These are phyloP conservation scores for Agaricus subrufescens DNA, from an alignment of 768 basidiomycete genomes.

Conservation along the genomic window DNA sequence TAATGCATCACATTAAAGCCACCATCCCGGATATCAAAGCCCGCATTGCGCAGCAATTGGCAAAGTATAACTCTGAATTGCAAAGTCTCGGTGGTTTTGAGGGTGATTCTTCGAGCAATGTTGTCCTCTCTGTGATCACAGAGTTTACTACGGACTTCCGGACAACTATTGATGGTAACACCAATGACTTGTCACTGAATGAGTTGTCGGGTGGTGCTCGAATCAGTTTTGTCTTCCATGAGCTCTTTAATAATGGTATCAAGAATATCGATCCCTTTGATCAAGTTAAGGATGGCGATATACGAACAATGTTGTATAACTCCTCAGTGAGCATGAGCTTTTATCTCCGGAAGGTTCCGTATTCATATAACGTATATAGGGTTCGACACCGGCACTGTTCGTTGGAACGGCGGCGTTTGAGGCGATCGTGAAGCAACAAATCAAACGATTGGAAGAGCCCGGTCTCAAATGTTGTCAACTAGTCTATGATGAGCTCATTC, in stretches of 20 bases:
- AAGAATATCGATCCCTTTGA: conserved; percentile 97
- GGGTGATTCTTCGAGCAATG: conserved; percentile 86
- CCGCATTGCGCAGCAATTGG: conserved; percentile 85
- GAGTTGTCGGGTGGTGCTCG: conserved; percentile 98
- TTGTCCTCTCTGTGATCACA: conserved; percentile 96
- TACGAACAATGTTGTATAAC: conserved; percentile 93
- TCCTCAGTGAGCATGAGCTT: conserved; percentile 69
- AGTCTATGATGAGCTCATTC: conserved; percentile 95
- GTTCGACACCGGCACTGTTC: conserved; percentile 93
- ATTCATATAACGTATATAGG: conserved; percentile 38
- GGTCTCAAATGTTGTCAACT: conserved; percentile 90
- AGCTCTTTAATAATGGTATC: conserved; percentile 95
- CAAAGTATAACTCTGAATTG: conserved; percentile 86
- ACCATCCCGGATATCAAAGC: conserved; percentile 99
- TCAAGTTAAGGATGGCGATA: conserved; percentile 98
- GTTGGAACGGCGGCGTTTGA: conserved; percentile 98
- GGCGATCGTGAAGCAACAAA: conserved; percentile 98
- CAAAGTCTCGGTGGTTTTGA: conserved; percentile 78
- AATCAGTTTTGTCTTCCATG: conserved; percentile 99
- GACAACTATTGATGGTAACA: conserved; percentile 94
- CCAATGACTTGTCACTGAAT: conserved; percentile 90
- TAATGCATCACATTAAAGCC: conserved; percentile 98
- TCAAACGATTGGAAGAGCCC: conserved; percentile 94
- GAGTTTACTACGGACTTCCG: conserved; percentile 98
- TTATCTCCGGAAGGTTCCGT: neutral